A percentile compares a stretch with the other conserved stretches of the same genome.
phyloP scores from a whole-genome alignment of 129 eudicot species.

The Artemisia tridentata region DNA sequence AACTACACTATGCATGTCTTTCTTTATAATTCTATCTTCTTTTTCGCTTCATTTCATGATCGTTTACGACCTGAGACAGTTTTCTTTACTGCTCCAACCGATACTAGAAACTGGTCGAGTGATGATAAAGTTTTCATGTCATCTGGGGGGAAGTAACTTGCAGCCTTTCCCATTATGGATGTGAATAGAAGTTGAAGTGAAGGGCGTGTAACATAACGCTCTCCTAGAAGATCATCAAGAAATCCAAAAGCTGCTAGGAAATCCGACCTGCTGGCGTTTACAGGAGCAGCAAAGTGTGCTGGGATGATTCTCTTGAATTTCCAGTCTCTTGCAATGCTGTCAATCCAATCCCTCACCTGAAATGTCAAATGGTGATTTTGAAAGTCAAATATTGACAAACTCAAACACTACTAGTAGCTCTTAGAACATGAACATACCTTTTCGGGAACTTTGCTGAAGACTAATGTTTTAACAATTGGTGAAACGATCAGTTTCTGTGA shows the following conservation, averaged over 20 bases:
- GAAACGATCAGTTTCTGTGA: conserved; percentile 96
- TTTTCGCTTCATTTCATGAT: conserved; percentile 20
- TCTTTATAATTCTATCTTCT: conserved; percentile 21
- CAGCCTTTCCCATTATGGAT: conserved; percentile 87
- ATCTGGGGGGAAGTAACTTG: conserved; percentile 96
- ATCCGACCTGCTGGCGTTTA: conserved; percentile 87
- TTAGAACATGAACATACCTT: conserved; percentile 52
- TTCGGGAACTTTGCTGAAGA: conserved; percentile 98
- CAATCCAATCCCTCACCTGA: conserved; percentile 97
- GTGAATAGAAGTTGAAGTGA: conserved; percentile 75
- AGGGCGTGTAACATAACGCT: conserved; percentile 79
- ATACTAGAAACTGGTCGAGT: conserved; percentile 89
- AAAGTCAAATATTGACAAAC: conserved; percentile 4
- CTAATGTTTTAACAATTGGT: conserved; percentile 92
- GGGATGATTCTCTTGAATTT: conserved; percentile 91
- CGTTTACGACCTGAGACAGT: conserved; percentile 88
- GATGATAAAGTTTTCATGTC: conserved; percentile 98
- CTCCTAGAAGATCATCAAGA: conserved; percentile 91
- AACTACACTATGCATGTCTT: conserved; percentile 26
- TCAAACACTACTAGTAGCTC: background rate
- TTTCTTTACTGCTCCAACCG: conserved; percentile 96
- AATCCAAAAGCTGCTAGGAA: conserved; percentile 90
- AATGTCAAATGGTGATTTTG: conserved; percentile 9
- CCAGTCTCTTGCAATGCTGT: conserved; percentile 85
- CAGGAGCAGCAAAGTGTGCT: conserved; percentile 95